Percentiles rank a stretch among this genome's conserved stretches.
These are phyloP conservation scores for Dipteronia dyeriana DNA, from an alignment of 345 rosid genomes.

Conservation along the genomic window DNA sequence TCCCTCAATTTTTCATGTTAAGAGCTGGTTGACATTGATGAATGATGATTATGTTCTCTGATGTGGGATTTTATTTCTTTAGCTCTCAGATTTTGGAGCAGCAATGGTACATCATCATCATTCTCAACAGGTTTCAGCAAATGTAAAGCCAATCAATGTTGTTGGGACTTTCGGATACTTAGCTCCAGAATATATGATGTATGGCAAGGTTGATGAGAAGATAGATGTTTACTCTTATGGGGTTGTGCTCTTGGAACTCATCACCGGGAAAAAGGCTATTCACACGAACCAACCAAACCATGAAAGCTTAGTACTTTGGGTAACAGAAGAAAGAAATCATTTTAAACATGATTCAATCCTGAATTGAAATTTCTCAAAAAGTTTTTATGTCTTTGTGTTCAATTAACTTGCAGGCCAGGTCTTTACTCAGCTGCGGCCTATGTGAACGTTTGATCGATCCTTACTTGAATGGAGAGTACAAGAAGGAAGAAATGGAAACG, in stretches of 20 bases:
- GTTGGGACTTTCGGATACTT: slow-evolving; percentile 42
- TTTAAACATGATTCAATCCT: not conserved
- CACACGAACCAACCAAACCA: slow-evolving; percentile 29
- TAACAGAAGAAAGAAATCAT: slow-evolving; percentile 14
- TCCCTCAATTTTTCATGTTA: not conserved
- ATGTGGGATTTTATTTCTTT: not conserved
- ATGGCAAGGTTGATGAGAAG: slow-evolving; percentile 47
- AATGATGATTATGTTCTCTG: not conserved
- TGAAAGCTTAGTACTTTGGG: slow-evolving; percentile 49
- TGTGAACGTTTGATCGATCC: slow-evolving; percentile 37
- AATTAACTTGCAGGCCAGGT: slow-evolving; percentile 34
- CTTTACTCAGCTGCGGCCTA: slow-evolving; percentile 29
- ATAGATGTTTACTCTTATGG: slow-evolving; percentile 48
- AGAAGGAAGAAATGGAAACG: slow-evolving; percentile 39
- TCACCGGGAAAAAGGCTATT: slow-evolving; percentile 41
- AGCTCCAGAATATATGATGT: slow-evolving; percentile 47
- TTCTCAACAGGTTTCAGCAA: slow-evolving; percentile 28
- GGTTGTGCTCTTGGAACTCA: slow-evolving; percentile 52
- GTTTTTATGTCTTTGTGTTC: not conserved
- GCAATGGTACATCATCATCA: slow-evolving; percentile 24
- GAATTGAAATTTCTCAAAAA: not conserved
- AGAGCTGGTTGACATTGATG: no score
- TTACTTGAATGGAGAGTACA: slow-evolving; percentile 28
- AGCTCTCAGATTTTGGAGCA: slow-evolving; percentile 30
- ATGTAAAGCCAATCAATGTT: slow-evolving; percentile 25